These are phyloP conservation scores for Marasmius sp. DNA, from an alignment of 1,284 basidiomycete genomes.

Conservation along the genomic window DNA sequence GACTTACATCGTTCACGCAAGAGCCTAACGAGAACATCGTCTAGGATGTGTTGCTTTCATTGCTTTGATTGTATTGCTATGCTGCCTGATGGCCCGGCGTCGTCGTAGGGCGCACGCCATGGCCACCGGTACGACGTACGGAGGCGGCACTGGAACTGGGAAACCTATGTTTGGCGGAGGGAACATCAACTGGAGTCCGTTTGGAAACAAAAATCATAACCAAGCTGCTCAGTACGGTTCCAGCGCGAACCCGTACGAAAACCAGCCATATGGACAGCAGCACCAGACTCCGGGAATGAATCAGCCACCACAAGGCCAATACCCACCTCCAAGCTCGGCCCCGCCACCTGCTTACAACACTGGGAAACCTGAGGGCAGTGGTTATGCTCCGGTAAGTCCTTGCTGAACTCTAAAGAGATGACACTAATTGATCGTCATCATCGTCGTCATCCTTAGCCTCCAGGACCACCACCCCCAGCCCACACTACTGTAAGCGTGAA, in stretches of 20 bases:
- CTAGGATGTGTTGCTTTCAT: constrained; percentile 7
- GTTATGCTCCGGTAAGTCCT: constrained; percentile 5
- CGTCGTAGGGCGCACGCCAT: background rate
- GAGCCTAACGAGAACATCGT: background rate
- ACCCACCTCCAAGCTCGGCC: background rate
- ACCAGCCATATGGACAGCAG: background rate
- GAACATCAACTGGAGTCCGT: background rate
- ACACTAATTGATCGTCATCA: background rate
- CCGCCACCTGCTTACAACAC: constrained; percentile 2
- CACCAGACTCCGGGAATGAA: background rate
- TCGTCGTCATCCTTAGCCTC: background rate
- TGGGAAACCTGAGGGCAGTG: background rate
- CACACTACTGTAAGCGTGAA: too few species aligned
- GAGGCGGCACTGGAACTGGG: background rate
- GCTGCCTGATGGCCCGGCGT: constrained; percentile 2
- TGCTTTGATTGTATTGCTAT: background rate
- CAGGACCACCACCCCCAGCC: background rate
- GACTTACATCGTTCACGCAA: background rate
- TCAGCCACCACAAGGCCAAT: background rate
- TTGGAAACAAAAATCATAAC: constrained; percentile 1
- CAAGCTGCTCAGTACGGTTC: background rate
- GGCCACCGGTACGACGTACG: background rate
- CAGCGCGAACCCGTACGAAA: background rate
- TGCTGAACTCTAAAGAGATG: background rate
- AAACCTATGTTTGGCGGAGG: constrained; percentile 6